These are phyloP conservation scores for Hericium erinaceus DNA, from an alignment of 768 basidiomycete genomes.

Conservation along the genomic window DNA sequence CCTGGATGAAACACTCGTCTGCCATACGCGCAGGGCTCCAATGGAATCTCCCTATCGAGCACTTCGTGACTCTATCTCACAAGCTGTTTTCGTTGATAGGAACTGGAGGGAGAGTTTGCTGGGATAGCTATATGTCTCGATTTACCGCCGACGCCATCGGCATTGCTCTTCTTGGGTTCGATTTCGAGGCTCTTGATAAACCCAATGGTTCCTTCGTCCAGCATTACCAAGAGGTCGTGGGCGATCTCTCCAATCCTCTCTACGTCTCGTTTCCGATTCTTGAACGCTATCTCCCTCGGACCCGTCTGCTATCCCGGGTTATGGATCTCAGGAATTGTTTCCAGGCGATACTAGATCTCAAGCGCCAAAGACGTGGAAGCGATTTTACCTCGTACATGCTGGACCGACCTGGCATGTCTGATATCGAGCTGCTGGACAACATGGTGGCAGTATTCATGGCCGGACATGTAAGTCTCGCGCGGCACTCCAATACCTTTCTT, in stretches of 20 bases:
- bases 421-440: not conserved
- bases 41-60: slow-evolving; percentile 25
- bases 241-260: slow-evolving; percentile 2
- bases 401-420: not conserved
- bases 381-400: slow-evolving; percentile 11
- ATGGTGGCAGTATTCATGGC: not conserved
- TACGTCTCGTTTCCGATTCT: slow-evolving; percentile 8
- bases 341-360: slow-evolving; percentile 2
- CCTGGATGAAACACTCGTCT: slow-evolving; percentile 28
- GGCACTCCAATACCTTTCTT: not conserved
- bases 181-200: slow-evolving; percentile 10
- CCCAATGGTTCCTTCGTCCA: slow-evolving; percentile 8
- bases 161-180: slow-evolving; percentile 8
- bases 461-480: not conserved
- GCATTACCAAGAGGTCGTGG: slow-evolving; percentile 3
- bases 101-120: slow-evolving; percentile 20
- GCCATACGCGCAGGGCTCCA: slow-evolving; percentile 27
- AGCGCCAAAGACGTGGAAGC: slow-evolving; percentile 4
- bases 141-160: slow-evolving; percentile 13
- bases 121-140: slow-evolving; percentile 16
- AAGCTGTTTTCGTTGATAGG: slow-evolving; percentile 26
- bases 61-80: slow-evolving; percentile 22
- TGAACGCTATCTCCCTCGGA: slow-evolving; percentile 6
- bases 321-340: not conserved
- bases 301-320: not conserved